These are phyloP conservation scores for Metschnikowia rubicola DNA, from an alignment of 805 yeast genomes.

Conservation along the genomic window DNA sequence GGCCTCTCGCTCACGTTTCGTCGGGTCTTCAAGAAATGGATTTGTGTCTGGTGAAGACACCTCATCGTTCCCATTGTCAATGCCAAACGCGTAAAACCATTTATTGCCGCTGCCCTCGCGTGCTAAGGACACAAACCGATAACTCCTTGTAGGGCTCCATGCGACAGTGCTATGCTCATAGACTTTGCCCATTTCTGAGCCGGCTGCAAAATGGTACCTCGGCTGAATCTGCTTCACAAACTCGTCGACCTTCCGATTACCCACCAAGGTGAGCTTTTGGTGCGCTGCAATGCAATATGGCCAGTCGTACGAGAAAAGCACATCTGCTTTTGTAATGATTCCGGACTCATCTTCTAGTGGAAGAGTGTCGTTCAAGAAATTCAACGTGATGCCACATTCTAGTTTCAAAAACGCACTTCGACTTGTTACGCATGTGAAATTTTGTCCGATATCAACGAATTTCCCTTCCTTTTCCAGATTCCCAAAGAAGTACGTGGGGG, in stretches of 20 bases:
- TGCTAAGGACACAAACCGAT: slow-evolving; percentile 67
- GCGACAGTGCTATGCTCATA: slow-evolving; percentile 55
- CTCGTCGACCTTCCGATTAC: slow-evolving; percentile 43
- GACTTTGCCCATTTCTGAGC: slow-evolving; percentile 45
- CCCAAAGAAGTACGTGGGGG: slow-evolving; percentile 26
- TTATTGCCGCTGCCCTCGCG: slow-evolving; percentile 50
- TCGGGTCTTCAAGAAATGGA: slow-evolving; percentile 22
- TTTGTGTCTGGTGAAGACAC: slow-evolving; percentile 11
- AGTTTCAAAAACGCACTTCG: slow-evolving; percentile 34
- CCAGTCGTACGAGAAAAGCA: slow-evolving; percentile 61
- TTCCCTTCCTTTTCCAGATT: slow-evolving; percentile 16
- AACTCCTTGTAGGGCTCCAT: slow-evolving; percentile 47
- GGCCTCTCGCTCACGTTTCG: slow-evolving; percentile 4
- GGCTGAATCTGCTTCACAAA: slow-evolving; percentile 49
- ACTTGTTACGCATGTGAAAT: slow-evolving; percentile 31
- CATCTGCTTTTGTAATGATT: slow-evolving; percentile 34
- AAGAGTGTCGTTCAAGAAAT: slow-evolving; percentile 36
- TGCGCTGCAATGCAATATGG: slow-evolving; percentile 48
- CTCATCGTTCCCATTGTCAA: slow-evolving; percentile 19
- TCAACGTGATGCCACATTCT: slow-evolving; percentile 46
- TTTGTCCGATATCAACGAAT: slow-evolving; percentile 22
- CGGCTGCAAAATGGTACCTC: slow-evolving; percentile 63
- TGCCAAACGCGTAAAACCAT: slow-evolving; percentile 75
- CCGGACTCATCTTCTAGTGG: slow-evolving; percentile 4
- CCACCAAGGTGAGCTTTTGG: slow-evolving; percentile 42